A percentile compares a stretch with the other conserved stretches of the same genome.
These are phyloP conservation scores for Paramecium octaurelia DNA, from an alignment of 73 alveolate genomes.

Conservation along the genomic window DNA sequence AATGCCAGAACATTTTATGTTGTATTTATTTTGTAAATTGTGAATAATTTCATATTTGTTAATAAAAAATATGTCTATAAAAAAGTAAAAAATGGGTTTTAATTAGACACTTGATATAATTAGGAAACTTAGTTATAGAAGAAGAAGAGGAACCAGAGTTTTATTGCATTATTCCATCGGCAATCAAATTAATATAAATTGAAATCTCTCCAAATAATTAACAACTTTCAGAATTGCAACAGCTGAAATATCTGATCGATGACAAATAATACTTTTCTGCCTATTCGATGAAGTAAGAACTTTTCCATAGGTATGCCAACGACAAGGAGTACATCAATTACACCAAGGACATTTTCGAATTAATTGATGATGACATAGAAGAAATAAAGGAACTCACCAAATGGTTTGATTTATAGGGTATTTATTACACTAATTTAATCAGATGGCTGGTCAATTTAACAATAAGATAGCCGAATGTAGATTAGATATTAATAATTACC, in stretches of 20 bases:
- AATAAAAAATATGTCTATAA: not conserved
- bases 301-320: not conserved
- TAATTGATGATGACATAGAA: conserved; percentile 41
- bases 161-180: not conserved
- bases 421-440: not conserved
- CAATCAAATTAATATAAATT: not conserved
- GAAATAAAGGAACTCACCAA: conserved; percentile 12
- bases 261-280: not conserved
- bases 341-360: not conserved
- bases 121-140: not conserved
- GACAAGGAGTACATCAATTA: not conserved
- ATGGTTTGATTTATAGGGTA: conserved; percentile 36
- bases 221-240: not conserved
- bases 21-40: not conserved
- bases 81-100: not conserved
- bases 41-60: not conserved
- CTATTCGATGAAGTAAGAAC: not conserved
- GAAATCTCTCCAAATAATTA: not conserved
- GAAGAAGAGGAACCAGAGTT: not conserved
- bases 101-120: not conserved
- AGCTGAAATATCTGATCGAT: not conserved
- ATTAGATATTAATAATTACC: conserved; percentile 47
- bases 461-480: not conserved
- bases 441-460: conserved; percentile 56
- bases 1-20: not conserved